Evolutionary conservation across 345 rosid species (phyloP).

Genomic region (Moricandia moricandioides): DNA sequence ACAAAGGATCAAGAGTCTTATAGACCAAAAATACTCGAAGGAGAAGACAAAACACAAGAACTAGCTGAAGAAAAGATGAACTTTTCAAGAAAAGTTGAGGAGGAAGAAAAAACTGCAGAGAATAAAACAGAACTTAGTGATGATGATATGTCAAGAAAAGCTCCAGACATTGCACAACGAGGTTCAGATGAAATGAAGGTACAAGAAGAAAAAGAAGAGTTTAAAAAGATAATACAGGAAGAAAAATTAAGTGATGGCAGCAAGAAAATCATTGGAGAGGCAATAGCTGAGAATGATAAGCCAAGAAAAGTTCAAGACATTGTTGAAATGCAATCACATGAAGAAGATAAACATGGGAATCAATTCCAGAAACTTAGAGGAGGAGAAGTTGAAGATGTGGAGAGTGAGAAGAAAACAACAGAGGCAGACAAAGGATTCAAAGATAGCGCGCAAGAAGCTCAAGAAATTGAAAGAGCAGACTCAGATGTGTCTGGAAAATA

Average conservation of each 20-base stretch:
- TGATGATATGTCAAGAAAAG: neutral
- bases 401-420: neutral
- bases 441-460: neutral
- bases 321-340: neutral
- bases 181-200: neutral
- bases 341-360: neutral
- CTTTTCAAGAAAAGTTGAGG: neutral
- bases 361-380: neutral
- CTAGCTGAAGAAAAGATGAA: neutral
- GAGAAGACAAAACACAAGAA: neutral
- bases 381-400: constrained; percentile 8
- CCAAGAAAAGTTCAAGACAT: constrained; percentile 6
- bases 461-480: neutral
- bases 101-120: neutral
- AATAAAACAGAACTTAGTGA: neutral
- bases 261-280: neutral
- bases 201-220: neutral
- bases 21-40: constrained; percentile 7
- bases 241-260: constrained; percentile 10
- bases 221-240: neutral
- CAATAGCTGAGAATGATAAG: neutral
- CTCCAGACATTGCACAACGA: neutral
- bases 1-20: constrained; percentile 10
- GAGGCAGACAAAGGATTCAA: neutral
- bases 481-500: neutral